Conservation (phyloP, 805 yeast genomes). For the Metschnikowia aberdeeniae region DNA sequence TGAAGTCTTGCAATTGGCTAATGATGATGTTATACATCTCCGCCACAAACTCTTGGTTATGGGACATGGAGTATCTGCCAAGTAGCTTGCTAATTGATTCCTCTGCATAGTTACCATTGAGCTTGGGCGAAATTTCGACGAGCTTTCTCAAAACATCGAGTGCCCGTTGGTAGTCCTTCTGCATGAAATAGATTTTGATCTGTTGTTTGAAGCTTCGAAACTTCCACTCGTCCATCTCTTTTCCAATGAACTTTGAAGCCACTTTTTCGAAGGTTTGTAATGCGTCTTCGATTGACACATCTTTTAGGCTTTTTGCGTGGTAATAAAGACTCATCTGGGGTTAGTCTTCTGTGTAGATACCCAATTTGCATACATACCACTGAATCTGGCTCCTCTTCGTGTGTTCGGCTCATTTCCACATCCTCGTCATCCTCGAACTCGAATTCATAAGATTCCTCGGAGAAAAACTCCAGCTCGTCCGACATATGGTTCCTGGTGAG, state of each 20-base stretch:
- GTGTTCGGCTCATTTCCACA: constrained; percentile 26
- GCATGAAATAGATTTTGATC: constrained; percentile 31
- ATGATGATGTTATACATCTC: constrained; percentile 31
- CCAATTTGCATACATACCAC: constrained; percentile 9
- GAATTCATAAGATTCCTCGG: constrained; percentile 40
- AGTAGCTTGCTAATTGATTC: constrained; percentile 37
- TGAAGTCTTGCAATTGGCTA: constrained; percentile 18
- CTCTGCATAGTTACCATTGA: constrained; percentile 35
- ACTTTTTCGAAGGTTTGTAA: constrained; percentile 15
- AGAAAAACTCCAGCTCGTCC: constrained; percentile 32
- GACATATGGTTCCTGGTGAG: constrained; percentile 22
- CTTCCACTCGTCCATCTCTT: constrained; percentile 27
- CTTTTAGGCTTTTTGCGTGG: constrained; percentile 36
- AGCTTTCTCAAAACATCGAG: constrained; percentile 22
- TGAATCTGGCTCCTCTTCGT: constrained; percentile 13
- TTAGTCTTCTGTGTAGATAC: constrained; percentile 12
- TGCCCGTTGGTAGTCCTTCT: constrained; percentile 21
- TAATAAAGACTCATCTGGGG: constrained; percentile 31
- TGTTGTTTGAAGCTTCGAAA: constrained; percentile 41
- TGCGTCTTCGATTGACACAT: constrained; percentile 19
- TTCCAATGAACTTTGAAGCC: constrained; percentile 20
- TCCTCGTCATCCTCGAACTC: constrained; percentile 34
- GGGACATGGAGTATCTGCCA: constrained; percentile 27
- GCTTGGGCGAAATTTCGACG: constrained; percentile 21
- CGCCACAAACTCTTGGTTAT: constrained; percentile 27